Percentiles rank a stretch among this genome's conserved stretches.
Conservation (phyloP, 1,284 basidiomycete species). For the Sanghuangporus weigelae region DNA sequence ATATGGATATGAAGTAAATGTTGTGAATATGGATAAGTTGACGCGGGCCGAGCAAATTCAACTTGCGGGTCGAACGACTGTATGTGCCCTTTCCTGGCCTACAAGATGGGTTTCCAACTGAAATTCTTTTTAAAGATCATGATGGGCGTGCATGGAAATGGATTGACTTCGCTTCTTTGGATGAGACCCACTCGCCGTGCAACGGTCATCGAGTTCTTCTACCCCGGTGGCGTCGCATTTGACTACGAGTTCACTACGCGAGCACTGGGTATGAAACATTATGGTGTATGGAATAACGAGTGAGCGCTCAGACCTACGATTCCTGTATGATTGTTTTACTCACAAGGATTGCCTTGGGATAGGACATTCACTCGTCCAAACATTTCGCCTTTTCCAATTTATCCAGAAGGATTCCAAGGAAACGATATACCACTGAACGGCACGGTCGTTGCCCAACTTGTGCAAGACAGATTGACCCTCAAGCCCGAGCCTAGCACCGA, state of each 20-base stretch:
- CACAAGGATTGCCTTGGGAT: background rate
- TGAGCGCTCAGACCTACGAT: constrained; percentile 23
- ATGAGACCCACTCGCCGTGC: constrained; percentile 74
- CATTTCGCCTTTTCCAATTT: constrained; percentile 38
- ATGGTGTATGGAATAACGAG: constrained; percentile 73
- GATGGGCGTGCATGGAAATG: constrained; percentile 87
- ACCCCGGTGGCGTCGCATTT: constrained; percentile 75
- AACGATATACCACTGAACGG: constrained; percentile 52
- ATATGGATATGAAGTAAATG: constrained; percentile 80
- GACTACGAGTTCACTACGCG: constrained; percentile 83
- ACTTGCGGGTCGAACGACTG: constrained; percentile 76
- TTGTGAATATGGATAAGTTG: constrained; percentile 79
- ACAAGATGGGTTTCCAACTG: background rate
- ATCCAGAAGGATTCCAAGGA: constrained; percentile 54
- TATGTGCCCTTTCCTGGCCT: constrained; percentile 30
- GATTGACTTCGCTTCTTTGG: constrained; percentile 78
- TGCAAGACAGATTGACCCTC: constrained; percentile 28
- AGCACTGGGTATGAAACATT: constrained; percentile 79
- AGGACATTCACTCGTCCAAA: constrained; percentile 46
- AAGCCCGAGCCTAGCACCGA: background rate
- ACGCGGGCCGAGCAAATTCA: constrained; percentile 71
- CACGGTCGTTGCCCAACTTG: constrained; percentile 32
- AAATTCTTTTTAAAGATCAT: constrained; percentile 50
- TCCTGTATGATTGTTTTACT: background rate
- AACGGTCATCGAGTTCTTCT: constrained; percentile 89